A percentile compares a stretch with the other conserved stretches of the same genome.
Evolutionary conservation across 495 filamentous ascomycete species (phyloP).

Genomic region (Margaritispora aquatica): DNA sequence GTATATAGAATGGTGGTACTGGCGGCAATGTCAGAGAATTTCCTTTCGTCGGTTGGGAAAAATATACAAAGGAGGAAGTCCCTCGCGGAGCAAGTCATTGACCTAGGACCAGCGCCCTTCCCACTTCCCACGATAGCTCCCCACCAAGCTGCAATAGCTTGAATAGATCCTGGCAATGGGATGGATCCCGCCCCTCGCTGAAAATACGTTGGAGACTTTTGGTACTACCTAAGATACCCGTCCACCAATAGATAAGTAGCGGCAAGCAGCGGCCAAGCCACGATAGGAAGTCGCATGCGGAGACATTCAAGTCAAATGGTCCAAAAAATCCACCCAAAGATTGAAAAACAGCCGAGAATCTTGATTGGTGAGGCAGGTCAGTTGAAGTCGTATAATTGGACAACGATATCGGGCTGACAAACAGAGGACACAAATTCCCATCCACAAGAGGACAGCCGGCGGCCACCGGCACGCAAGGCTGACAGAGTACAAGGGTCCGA

Average conservation of each 20-base stretch:
- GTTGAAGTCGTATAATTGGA: not conserved
- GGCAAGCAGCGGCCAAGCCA: not conserved
- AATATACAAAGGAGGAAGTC: not conserved
- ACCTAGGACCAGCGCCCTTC: not conserved
- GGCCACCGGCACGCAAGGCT: not conserved
- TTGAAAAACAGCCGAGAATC: not conserved
- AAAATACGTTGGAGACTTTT: too few species aligned
- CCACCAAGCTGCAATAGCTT: not conserved
- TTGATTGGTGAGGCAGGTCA: not conserved
- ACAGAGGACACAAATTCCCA: not conserved
- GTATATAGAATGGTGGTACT: too few species aligned
- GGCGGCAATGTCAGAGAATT: not conserved
- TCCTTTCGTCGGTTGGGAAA: not conserved
- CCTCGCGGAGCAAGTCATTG: not conserved
- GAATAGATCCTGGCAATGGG: not conserved
- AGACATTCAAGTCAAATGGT: too few species aligned
- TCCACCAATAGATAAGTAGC: conserved; percentile 5
- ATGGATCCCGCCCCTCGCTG: too few species aligned
- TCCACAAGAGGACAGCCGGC: not conserved
- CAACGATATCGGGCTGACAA: not conserved
- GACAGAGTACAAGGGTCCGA: not conserved
- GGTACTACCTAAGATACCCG: too few species aligned
- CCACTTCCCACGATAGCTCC: not conserved
- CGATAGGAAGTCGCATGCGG: conserved; percentile 9
- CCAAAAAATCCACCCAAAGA: too few species aligned